These are phyloP conservation scores for Calonectria pteridis DNA, from an alignment of 2,329 filamentous ascomycete species.

Conservation along the genomic window DNA sequence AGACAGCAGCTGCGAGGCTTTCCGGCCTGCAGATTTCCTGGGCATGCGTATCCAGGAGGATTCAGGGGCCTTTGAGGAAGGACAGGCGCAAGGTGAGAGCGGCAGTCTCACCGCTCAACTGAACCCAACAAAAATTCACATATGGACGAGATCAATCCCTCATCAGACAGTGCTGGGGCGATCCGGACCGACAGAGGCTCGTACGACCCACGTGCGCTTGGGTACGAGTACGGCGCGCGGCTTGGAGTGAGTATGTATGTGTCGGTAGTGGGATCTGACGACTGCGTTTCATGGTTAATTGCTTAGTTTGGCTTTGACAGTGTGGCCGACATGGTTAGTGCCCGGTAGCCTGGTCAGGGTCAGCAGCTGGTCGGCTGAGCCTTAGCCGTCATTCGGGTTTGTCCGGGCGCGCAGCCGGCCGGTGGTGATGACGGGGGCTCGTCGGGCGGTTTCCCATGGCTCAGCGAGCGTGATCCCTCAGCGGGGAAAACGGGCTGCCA, in stretches of 20 bases:
- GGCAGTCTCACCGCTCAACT: slow-evolving; percentile 12
- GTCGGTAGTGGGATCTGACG: slow-evolving; percentile 3
- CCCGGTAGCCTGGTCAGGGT: slow-evolving; percentile 21
- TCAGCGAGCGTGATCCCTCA: background rate
- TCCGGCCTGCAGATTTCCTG: slow-evolving; percentile 2
- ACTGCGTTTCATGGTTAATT: slow-evolving; percentile 9
- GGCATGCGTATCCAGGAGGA: background rate
- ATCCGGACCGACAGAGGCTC: slow-evolving; percentile 30
- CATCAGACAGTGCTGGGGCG: slow-evolving; percentile 16
- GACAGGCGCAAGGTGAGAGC: background rate
- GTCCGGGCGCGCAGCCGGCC: slow-evolving; percentile 14
- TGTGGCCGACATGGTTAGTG: slow-evolving; percentile 13
- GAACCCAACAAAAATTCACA: slow-evolving; percentile 6
- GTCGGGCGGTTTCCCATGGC: background rate
- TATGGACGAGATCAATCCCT: background rate
- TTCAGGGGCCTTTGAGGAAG: background rate
- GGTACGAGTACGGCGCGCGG: slow-evolving; percentile 13
- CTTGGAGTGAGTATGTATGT: background rate
- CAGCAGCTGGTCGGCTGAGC: background rate
- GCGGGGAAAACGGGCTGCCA: background rate
- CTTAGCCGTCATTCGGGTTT: slow-evolving; percentile 17
- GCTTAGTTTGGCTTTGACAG: slow-evolving; percentile 13
- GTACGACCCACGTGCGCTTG: slow-evolving; percentile 32
- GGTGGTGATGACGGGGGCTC: slow-evolving; percentile 17
- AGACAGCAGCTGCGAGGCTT: background rate